These are phyloP conservation scores for Hypomyces rosellus DNA, from an alignment of 2,329 filamentous ascomycete genomes.

Conservation along the genomic window DNA sequence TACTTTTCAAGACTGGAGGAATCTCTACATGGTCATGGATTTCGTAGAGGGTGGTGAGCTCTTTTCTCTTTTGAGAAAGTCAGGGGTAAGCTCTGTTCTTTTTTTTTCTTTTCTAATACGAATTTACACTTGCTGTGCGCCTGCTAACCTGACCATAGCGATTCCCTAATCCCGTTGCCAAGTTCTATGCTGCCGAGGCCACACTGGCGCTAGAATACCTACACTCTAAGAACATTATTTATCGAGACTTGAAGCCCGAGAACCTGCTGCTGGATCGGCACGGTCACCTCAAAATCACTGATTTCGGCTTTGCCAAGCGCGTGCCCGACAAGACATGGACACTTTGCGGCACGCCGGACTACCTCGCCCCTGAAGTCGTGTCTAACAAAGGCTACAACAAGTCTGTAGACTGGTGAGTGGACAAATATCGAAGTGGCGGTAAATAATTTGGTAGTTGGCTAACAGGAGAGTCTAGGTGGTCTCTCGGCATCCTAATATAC, in stretches of 20 bases:
- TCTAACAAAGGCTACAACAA: conserved; percentile 99
- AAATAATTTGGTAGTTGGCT: conserved; percentile 6
- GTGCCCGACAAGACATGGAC: conserved; percentile 99
- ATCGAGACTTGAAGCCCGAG: conserved; percentile 93
- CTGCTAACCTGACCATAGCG: conserved; percentile 49
- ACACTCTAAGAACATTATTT: conserved; percentile 92
- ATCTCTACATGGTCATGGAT: conserved; percentile 99
- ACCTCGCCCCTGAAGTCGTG: conserved; percentile 96
- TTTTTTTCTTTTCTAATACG: too few species aligned
- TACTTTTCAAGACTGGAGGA: conserved; percentile 91
- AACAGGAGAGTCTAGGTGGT: conserved; percentile 66
- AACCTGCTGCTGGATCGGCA: conserved; percentile 88
- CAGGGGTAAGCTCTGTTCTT: conserved; percentile 54
- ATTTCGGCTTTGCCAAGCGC: conserved; percentile 97
- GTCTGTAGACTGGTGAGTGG: conserved; percentile 91
- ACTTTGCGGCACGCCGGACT: conserved; percentile 93
- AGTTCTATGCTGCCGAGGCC: conserved; percentile 98
- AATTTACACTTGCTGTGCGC: neutral
- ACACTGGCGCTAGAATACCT: conserved; percentile 93
- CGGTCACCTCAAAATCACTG: conserved; percentile 92
- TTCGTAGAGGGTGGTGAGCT: conserved; percentile 98
- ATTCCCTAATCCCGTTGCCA: conserved; percentile 96
- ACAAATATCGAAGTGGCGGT: neutral
- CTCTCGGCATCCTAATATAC: conserved; percentile 93
- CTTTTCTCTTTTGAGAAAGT: conserved; percentile 91